These are phyloP conservation scores for Moricandia moricandioides DNA, from an alignment of 345 rosid genomes.

Conservation along the genomic window DNA sequence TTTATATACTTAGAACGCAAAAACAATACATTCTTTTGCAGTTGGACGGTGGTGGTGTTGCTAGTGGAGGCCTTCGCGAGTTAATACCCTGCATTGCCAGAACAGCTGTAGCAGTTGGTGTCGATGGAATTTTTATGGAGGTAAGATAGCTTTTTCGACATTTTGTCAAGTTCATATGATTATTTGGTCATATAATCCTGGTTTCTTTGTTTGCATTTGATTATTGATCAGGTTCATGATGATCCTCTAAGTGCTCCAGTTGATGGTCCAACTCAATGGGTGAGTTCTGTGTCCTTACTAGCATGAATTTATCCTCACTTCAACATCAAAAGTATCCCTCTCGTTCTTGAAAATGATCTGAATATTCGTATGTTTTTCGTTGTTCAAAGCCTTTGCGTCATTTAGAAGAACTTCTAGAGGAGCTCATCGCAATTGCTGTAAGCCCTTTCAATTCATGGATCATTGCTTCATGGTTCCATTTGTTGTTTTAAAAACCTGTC, in stretches of 20 bases:
- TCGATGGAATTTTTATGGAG: conserved; percentile 98
- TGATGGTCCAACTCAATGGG: conserved; percentile 99
- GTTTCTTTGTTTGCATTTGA: conserved; percentile 7
- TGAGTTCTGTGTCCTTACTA: conserved; percentile 41
- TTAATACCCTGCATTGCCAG: conserved; percentile 95
- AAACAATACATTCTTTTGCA: conserved; percentile 30
- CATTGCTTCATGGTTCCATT: background rate
- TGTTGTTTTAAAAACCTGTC: background rate
- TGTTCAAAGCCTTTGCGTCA: conserved; percentile 70
- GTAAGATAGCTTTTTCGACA: conserved; percentile 39
- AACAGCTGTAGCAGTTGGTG: conserved; percentile 95
- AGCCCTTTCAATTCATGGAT: conserved; percentile 36
- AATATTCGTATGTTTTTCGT: conserved; percentile 3
- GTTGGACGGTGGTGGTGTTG: conserved; percentile 99
- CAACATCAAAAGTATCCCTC: background rate
- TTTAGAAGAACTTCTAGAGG: conserved; percentile 86
- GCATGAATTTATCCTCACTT: background rate
- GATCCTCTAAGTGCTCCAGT: conserved; percentile 92
- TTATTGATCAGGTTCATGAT: conserved; percentile 75
- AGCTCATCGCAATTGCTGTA: conserved; percentile 89
- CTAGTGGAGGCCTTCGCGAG: conserved; percentile 99
- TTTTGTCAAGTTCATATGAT: background rate
- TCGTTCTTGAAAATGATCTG: background rate
- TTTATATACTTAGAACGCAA: background rate
- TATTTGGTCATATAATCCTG: background rate